These are phyloP conservation scores for Quercus bicolor DNA, from an alignment of 306 rosid genomes.

Conservation along the genomic window DNA sequence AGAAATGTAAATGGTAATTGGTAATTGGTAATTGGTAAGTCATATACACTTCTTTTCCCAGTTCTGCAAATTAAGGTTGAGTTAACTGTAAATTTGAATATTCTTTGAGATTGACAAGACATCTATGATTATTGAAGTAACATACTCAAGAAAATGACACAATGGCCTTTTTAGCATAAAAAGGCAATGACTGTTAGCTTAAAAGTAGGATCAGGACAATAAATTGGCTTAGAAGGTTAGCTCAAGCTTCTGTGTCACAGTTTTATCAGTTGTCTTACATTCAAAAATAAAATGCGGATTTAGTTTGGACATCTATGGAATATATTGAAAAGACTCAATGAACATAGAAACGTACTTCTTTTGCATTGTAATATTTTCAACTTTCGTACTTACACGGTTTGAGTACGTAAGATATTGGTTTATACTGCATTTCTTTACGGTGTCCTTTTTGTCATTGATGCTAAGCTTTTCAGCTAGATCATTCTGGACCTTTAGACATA, in stretches of 20 bases:
- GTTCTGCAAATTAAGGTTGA: too few species aligned
- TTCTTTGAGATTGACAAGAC: background rate
- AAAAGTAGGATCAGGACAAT: background rate
- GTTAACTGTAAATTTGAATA: background rate
- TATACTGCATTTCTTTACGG: background rate
- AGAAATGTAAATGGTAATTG: too few species aligned
- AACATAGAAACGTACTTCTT: too few species aligned
- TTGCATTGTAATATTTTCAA: background rate
- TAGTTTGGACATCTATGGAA: background rate
- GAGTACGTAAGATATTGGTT: background rate
- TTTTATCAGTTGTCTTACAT: background rate
- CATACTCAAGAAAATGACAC: background rate
- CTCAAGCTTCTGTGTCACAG: too few species aligned
- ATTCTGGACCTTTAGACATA: background rate
- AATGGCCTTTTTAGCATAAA: too few species aligned
- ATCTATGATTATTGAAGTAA: background rate
- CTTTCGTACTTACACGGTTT: too few species aligned
- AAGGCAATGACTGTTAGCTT: too few species aligned
- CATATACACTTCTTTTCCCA: too few species aligned
- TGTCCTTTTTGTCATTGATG: too few species aligned
- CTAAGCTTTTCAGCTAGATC: background rate
- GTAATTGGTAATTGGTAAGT: too few species aligned
- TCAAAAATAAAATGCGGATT: background rate
- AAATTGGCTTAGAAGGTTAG: too few species aligned
- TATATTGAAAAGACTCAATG: background rate